Evolutionary conservation across 2,329 filamentous ascomycete genomes (phyloP).

Genomic region (Colletotrichum sublineola): DNA sequence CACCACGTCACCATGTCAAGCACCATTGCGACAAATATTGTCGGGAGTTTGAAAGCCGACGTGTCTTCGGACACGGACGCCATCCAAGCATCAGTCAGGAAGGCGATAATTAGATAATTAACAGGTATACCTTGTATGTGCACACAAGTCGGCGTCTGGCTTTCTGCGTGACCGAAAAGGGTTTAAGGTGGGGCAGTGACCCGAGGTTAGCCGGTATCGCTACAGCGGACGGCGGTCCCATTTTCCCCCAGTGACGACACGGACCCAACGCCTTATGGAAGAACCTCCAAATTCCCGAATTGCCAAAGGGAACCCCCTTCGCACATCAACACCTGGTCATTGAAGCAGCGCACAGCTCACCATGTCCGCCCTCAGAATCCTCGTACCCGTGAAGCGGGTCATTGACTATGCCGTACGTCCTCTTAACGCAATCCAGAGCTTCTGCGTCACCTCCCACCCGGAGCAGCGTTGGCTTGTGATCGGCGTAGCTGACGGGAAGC

Average conservation of each 20-base stretch:
- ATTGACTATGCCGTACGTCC: constrained; percentile 86
- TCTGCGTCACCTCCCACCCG: not conserved
- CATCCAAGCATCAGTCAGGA: not conserved
- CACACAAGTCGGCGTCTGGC: constrained; percentile 21
- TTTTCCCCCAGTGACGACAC: constrained; percentile 42
- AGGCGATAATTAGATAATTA: too few relatives aligned
- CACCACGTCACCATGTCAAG: not conserved
- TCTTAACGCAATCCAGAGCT: not conserved
- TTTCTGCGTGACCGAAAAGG: constrained; percentile 37
- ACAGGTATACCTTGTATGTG: not conserved
- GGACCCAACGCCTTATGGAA: constrained; percentile 26
- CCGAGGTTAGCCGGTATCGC: constrained; percentile 61
- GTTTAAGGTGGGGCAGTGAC: constrained; percentile 41
- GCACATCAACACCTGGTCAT: constrained; percentile 33
- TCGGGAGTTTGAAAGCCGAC: constrained; percentile 7
- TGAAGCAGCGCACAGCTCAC: constrained; percentile 32
- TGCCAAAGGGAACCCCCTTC: constrained; percentile 27
- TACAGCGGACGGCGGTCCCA: constrained; percentile 45
- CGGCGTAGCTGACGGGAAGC: constrained; percentile 29
- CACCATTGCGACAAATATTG: not conserved
- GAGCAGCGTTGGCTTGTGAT: constrained; percentile 34
- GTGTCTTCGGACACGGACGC: not conserved
- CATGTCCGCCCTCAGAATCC: constrained; percentile 61
- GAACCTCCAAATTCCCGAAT: constrained; percentile 42
- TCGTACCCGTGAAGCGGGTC: constrained; percentile 86